These are phyloP conservation scores for Eleusine indica DNA, from an alignment of 176 grass and related monocot species.

Conservation along the genomic window DNA sequence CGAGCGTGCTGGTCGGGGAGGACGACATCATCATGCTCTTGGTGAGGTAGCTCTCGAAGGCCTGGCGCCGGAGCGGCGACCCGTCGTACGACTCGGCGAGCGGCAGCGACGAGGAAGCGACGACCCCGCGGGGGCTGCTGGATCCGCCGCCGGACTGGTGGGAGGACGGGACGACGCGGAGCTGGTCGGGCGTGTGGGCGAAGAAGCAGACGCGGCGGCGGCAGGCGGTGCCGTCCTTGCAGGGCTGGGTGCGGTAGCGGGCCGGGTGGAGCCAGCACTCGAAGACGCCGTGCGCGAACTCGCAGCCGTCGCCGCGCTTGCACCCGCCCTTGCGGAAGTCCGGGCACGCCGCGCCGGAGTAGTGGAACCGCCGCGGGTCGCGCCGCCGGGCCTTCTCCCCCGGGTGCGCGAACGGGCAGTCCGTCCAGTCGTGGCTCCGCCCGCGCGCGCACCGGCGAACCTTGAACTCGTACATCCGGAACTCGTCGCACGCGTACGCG, in stretches of 20 bases:
- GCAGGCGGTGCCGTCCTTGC: conserved; percentile 77
- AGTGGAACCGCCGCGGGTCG: conserved; percentile 65
- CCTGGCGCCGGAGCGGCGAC: conserved; percentile 67
- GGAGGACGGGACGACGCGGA: conserved; percentile 46
- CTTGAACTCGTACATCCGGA: conserved; percentile 84
- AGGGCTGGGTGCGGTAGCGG: conserved; percentile 83
- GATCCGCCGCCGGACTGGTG: background rate
- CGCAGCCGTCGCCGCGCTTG: conserved; percentile 70
- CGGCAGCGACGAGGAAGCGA: background rate
- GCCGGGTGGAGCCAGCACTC: conserved; percentile 95
- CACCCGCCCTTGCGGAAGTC: conserved; percentile 71
- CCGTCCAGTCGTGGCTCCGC: conserved; percentile 71
- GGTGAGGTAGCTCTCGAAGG: conserved; percentile 59
- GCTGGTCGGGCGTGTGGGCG: conserved; percentile 77
- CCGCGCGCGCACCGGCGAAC: conserved; percentile 59
- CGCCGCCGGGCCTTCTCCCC: conserved; percentile 70
- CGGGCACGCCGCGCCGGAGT: conserved; percentile 70
- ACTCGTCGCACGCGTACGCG: conserved; percentile 75
- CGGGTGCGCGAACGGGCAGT: conserved; percentile 72
- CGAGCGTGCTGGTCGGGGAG: conserved; percentile 79
- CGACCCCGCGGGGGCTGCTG: conserved; percentile 33
- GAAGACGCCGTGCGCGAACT: conserved; percentile 75
- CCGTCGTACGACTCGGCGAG: conserved; percentile 80
- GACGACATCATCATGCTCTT: conserved; percentile 50
- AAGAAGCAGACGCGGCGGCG: conserved; percentile 92